phyloP scores from a whole-genome alignment of 805 yeast genomes.

The Schwanniomyces occidentalis region DNA sequence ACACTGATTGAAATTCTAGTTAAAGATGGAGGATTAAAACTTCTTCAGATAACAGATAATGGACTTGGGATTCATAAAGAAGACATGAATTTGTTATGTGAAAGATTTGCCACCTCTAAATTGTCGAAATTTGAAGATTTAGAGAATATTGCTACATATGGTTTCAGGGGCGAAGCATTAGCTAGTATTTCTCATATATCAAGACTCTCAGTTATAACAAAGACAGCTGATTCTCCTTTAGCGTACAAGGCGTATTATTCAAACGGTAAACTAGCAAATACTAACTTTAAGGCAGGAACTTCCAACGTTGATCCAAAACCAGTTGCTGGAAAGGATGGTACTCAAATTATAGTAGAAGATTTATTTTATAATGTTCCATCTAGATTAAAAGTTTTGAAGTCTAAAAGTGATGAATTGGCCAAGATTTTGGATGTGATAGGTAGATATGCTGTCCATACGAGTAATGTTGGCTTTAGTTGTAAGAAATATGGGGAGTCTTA shows the following conservation, averaged over 20 bases:
- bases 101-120: conserved; percentile 91
- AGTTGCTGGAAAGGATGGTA: conserved; percentile 85
- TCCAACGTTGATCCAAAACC: conserved; percentile 55
- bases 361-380: conserved; percentile 86
- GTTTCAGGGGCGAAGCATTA: conserved; percentile 95
- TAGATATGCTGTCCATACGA: conserved; percentile 75
- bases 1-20: conserved; percentile 72
- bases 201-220: conserved; percentile 76
- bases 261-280: conserved; percentile 60
- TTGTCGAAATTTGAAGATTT: conserved; percentile 74
- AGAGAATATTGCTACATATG: conserved; percentile 70
- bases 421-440: conserved; percentile 82
- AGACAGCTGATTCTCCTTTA: conserved; percentile 55
- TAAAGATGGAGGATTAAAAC: conserved; percentile 90
- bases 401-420: conserved; percentile 71
- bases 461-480: conserved; percentile 70
- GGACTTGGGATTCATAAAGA: conserved; percentile 77
- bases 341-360: conserved; percentile 83
- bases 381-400: conserved; percentile 63
- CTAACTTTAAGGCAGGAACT: conserved; percentile 35
- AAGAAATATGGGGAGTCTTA: conserved; percentile 78
- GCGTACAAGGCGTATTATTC: conserved; percentile 73
- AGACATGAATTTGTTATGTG: conserved; percentile 80
- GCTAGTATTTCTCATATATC: conserved; percentile 93
- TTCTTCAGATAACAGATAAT: conserved; percentile 85